Conservation (phyloP, 2,329 filamentous ascomycete genomes). For the Arthroderma sp. region DNA sequence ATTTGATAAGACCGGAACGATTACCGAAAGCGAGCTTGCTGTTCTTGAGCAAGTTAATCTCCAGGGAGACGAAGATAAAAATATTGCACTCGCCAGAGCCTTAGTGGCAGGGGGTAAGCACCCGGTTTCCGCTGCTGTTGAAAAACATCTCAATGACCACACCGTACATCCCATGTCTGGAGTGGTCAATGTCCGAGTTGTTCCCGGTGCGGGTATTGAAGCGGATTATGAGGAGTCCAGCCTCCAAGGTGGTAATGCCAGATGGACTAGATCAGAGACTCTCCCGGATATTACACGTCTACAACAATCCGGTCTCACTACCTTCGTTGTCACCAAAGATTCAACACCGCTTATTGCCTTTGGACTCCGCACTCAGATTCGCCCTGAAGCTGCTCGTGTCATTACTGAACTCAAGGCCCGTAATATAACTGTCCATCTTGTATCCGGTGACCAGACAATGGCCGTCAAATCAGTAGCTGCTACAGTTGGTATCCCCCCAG, state of each 20-base stretch:
- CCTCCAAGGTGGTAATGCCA: constrained; percentile 19
- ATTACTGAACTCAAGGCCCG: constrained; percentile 38
- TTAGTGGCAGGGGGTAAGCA: constrained; percentile 36
- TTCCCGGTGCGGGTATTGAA: constrained; percentile 21
- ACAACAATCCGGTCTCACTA: constrained; percentile 33
- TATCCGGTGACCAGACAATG: constrained; percentile 43
- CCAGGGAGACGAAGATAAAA: constrained; percentile 3
- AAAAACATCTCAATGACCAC: constrained; percentile 24
- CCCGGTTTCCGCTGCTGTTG: constrained; percentile 40
- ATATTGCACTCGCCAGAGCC: constrained; percentile 22
- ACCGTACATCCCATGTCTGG: not conserved
- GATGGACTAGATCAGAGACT: constrained; percentile 24
- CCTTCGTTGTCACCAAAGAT: constrained; percentile 45
- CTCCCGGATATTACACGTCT: constrained; percentile 21
- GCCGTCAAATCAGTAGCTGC: constrained; percentile 38
- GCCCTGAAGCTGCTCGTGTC: constrained; percentile 39
- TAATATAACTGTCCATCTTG: constrained; percentile 40
- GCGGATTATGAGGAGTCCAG: constrained; percentile 5
- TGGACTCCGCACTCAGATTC: constrained; percentile 36
- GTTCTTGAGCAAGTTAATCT: constrained; percentile 23
- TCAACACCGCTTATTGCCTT: constrained; percentile 33
- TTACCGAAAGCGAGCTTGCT: constrained; percentile 46
- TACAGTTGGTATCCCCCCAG: constrained; percentile 25
- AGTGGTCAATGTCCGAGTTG: constrained; percentile 14
- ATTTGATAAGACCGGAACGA: constrained; percentile 60